Conservation (phyloP, 2,329 filamentous ascomycete genomes). For the Neurospora sp. region DNA sequence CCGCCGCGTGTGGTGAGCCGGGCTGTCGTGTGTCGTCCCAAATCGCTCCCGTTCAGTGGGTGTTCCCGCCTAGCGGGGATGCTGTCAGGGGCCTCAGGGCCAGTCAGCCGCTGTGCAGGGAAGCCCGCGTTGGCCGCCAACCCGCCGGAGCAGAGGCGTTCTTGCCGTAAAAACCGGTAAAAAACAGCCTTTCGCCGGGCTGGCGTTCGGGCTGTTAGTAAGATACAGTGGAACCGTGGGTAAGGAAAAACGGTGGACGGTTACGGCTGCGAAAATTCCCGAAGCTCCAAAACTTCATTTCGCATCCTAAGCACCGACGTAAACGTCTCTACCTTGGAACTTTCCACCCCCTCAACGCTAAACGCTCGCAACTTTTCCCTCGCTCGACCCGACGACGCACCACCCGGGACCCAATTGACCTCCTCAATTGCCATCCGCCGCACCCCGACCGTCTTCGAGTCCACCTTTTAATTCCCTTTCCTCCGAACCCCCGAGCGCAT, state of each 20-base stretch:
- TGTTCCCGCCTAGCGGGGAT: neutral
- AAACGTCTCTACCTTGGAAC: neutral
- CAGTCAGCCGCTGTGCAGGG: neutral
- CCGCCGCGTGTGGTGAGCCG: neutral
- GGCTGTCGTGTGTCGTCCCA: neutral
- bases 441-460: conserved; percentile 6
- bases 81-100: neutral
- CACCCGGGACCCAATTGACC: conserved; percentile 17
- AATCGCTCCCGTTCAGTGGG: neutral
- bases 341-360: neutral
- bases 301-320: conserved; percentile 5
- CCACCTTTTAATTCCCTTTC: conserved; percentile 5
- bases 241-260: neutral
- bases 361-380: conserved; percentile 5
- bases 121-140: neutral
- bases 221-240: neutral
- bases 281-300: conserved; percentile 22
- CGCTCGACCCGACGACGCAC: conserved; percentile 17
- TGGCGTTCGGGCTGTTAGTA: neutral
- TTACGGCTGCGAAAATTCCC: conserved; percentile 27
- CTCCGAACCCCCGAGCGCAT: neutral
- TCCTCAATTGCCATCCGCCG: conserved; percentile 14
- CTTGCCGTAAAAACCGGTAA: neutral
- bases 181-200: neutral
- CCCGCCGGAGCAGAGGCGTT: neutral